Conservation (phyloP, 1,284 basidiomycete species). For the Pyrrhoderma noxium region DNA sequence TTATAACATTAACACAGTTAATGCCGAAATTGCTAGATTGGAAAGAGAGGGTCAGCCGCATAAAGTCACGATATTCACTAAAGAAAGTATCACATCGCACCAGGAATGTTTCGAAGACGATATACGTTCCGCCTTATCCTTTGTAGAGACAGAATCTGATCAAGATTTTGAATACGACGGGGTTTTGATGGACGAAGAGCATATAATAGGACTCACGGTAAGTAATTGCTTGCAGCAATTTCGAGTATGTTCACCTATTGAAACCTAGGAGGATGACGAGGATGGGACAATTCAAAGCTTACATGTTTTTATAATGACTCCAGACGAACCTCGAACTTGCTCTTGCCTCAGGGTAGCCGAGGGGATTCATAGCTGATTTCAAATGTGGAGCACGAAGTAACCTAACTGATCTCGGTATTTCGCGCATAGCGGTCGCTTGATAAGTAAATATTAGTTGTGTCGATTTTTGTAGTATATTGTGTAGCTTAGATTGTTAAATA, state of each 20-base stretch:
- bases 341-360: not conserved
- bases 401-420: no score
- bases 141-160: slow-evolving; percentile 28
- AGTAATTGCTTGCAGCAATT: not conserved
- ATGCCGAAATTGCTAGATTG: not conserved
- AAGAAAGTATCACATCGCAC: slow-evolving; percentile 11
- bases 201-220: slow-evolving; percentile 34
- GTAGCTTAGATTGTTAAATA: no score
- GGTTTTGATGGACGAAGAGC: slow-evolving; percentile 42
- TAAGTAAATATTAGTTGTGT: no score
- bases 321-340: slow-evolving; percentile 12
- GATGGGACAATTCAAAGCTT: slow-evolving; percentile 14
- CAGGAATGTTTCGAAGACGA: slow-evolving; percentile 20
- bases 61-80: not conserved
- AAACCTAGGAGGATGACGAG: slow-evolving; percentile 12
- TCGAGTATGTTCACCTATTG: not conserved
- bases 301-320: slow-evolving; percentile 16
- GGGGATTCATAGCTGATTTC: not conserved
- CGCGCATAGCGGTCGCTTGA: no score
- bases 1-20: slow-evolving; percentile 28
- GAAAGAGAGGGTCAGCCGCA: not conserved
- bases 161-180: slow-evolving; percentile 32
- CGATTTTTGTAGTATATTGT: no score
- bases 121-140: slow-evolving; percentile 29
- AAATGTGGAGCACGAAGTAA: no score